These are phyloP conservation scores for Lactarius hatsudake DNA, from an alignment of 768 basidiomycete species.

Conservation along the genomic window DNA sequence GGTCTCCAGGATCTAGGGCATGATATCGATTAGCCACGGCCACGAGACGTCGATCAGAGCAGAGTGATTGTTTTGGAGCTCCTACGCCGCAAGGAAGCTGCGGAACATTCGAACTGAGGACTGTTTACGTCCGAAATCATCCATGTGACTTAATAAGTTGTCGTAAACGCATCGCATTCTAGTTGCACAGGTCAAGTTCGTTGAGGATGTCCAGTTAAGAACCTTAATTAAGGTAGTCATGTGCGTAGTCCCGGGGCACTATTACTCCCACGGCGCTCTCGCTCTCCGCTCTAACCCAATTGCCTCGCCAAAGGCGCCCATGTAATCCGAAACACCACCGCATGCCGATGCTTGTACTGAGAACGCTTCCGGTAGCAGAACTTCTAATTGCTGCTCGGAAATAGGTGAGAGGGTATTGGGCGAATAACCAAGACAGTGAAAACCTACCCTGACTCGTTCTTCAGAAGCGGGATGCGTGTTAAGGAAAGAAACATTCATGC, in stretches of 20 bases:
- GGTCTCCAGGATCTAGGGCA: background rate
- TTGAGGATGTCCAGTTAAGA: background rate
- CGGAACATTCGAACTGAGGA: background rate
- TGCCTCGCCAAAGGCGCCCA: conserved; percentile 18
- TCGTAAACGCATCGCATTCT: background rate
- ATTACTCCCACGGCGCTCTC: background rate
- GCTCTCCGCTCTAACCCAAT: background rate
- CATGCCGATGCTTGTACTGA: conserved; percentile 56
- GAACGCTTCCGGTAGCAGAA: conserved; percentile 56
- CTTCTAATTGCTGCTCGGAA: conserved; percentile 41
- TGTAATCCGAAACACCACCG: conserved; percentile 28
- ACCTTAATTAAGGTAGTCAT: background rate
- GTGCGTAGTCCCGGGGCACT: background rate
- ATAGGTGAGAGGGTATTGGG: background rate
- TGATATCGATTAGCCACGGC: background rate
- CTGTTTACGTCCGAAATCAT: background rate
- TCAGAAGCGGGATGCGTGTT: conserved; percentile 78
- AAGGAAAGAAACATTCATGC: conserved; percentile 54
- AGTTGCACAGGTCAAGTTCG: background rate
- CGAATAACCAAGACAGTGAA: background rate
- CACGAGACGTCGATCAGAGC: background rate
- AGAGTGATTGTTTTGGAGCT: background rate
- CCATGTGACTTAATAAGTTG: background rate
- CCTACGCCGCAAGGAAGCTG: background rate
- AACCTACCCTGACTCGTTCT: conserved; percentile 65